Evolutionary conservation across 352 stramenopile genomes (phyloP), one percentile per base, ranked within the genome.

Genomic region (Phytophthora meadii): DNA sequence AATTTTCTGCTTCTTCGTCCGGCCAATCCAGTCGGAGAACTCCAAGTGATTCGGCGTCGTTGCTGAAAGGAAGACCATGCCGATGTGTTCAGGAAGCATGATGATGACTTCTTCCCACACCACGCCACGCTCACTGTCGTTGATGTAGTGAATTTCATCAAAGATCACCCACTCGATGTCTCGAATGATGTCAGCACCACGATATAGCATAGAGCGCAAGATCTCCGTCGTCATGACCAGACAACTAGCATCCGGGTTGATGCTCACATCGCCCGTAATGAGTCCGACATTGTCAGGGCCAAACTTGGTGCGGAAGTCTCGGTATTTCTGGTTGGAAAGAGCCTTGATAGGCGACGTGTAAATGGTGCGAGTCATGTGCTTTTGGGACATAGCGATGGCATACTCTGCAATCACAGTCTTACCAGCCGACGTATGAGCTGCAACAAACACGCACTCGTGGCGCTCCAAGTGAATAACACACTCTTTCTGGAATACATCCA

Each of bases 361-460:
- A 54, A 99, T 97, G 30, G 87, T 96, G 40, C 96, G 82, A 24
- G 82, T 93, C 77, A 93, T 93, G 73, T 95, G 83, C 60, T 94
- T 92, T 59, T 97, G 81, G 2, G 92, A 94, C 78, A 98, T 90
- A 0, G 95, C 97, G 65, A 99, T 98, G 14, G 97, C 97, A 73
- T 99, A 99, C 67, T 99, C 97, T n/a, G 97, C 97, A 8, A 98
- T 84, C 5, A 99, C 97, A 2, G 98, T 99, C 82, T 99, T 99
- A 15, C 98, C 97, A 10, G 97, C 96, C 0, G 92, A 98, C 5
- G 97, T 99, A 59, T 99, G 97, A 4, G 97, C 97, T 9, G 96
- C 94, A 8, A 99, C 93, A 40, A 99, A 99, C 5, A 99, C 96
- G 51, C 82, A 95, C 69, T 98, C 95, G 53, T 95, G 88, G 36